Base-by-base conservation (phyloP, 2,329 filamentous ascomycete species). In the Fusarium sulawesiense region DNA sequence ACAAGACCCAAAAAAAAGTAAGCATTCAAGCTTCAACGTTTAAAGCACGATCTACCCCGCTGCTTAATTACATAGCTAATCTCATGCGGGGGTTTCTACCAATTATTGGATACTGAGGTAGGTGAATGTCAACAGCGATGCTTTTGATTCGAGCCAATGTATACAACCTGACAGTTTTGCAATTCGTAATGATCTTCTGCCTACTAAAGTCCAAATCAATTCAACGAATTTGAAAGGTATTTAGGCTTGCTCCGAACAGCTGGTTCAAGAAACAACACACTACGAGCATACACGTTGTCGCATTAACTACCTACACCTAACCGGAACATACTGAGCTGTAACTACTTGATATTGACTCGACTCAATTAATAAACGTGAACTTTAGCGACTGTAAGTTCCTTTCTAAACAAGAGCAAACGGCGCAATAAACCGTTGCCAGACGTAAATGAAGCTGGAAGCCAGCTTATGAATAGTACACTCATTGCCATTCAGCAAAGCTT, bases 21-120 rank as follows among this genome's bases (percentile, higher is more conserved):
- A 51, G 49, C n/a, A 51, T 51, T 29, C 49, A 51, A 42, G 25
- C 32, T 51, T 41, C 49, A 51, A 42, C 34, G 23, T 51, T 10
- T 42, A 40, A 51, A 51, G 18, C 23, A 37, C 34, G 23, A 51
- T 51, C 49, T 51, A 42, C 49, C 49, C 49, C 49, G 23, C 49
- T 41, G 23, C 49, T 51, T 41, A 41, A 51, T 34, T 51, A 27
- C 48, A 51, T 41, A 11, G 27, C 34, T 42, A n/a, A 41, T 42
- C 34, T 42, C 49, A 42, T 51, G 49, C 49, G 49, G 49, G 55
- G 47, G 21, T 59, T 53, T 42, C 48, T 37, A 53, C 49, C 49
- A 50, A 29, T 25, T 20, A 13, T 14, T 51, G 11, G 27, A 49
- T 10, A 37, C 18, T 37, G 34, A 32, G 20, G 18, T 27, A 40